Conservation (phyloP, 768 basidiomycete genomes). For the Lactarius psammicola region DNA sequence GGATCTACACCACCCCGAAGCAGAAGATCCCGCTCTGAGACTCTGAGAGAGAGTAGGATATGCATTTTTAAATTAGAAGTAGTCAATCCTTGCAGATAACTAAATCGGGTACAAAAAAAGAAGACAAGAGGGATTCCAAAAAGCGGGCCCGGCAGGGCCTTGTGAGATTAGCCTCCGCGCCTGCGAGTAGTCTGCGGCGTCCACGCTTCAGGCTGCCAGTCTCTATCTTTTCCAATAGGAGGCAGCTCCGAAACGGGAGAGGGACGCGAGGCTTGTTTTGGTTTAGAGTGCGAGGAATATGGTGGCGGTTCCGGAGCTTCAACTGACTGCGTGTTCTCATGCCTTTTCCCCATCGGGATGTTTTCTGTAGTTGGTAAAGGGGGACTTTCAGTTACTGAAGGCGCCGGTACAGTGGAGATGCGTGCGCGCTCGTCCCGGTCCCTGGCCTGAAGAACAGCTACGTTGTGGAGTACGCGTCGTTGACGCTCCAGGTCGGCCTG, state of each 20-base stretch:
- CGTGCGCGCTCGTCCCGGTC: conserved; percentile 26
- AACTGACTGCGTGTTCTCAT: neutral
- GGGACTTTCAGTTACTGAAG: neutral
- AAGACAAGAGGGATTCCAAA: neutral
- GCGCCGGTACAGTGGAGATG: neutral
- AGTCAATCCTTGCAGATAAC: no score
- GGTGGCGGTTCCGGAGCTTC: neutral
- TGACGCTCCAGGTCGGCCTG: neutral
- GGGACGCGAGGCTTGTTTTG: neutral
- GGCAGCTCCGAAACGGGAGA: conserved; percentile 6
- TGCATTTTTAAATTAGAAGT: neutral
- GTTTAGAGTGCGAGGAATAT: neutral
- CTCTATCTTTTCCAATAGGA: conserved; percentile 12
- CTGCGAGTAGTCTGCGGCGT: conserved; percentile 12
- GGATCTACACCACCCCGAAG: neutral
- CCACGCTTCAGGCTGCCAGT: conserved; percentile 29
- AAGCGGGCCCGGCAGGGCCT: neutral
- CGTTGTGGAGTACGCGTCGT: conserved; percentile 20
- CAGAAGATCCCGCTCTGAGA: no score
- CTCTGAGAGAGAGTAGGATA: no score
- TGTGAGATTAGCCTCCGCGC: conserved; percentile 10
- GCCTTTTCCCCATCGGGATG: neutral
- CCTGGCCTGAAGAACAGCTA: conserved; percentile 23
- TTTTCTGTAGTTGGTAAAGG: neutral
- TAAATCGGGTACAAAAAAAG: neutral